Evolutionary conservation across 2,329 filamentous ascomycete species (phyloP).

Genomic region (Teratosphaeria zuluensis): DNA sequence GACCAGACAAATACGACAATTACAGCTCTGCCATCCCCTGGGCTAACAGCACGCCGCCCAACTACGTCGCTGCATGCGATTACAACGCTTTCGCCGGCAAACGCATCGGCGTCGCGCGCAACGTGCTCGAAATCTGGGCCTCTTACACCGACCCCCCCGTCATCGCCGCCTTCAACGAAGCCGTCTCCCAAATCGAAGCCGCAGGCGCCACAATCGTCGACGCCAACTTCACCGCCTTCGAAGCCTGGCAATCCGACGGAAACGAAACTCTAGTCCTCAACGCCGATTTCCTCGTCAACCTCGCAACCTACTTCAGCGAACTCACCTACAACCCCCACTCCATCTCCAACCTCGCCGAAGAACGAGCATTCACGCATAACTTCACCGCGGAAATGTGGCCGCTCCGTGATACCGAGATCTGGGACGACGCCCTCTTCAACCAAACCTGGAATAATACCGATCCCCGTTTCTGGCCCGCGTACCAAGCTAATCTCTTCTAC

Average conservation of each 20-base stretch:
- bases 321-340: conserved; percentile 50
- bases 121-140: conserved; percentile 38
- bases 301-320: conserved; percentile 47
- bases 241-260: conserved; percentile 32
- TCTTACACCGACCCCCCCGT: conserved; percentile 30
- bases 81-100: conserved; percentile 40
- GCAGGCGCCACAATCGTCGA: conserved; percentile 54
- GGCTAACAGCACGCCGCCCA: conserved; percentile 35
- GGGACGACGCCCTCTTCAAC: conserved; percentile 43
- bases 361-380: conserved; percentile 46
- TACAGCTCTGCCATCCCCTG: conserved; percentile 51
- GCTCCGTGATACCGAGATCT: conserved; percentile 46
- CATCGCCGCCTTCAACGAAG: conserved; percentile 47
- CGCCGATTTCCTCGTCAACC: conserved; percentile 50
- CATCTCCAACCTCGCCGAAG: conserved; percentile 42
- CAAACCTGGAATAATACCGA: conserved; percentile 48
- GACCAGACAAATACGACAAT: conserved; percentile 44
- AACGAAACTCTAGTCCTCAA: conserved; percentile 39
- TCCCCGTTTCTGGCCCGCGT: conserved; percentile 47
- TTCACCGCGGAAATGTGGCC: conserved; percentile 51
- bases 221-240: conserved; percentile 48
- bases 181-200: conserved; percentile 42
- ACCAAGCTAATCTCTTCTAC: conserved; percentile 43
- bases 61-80: conserved; percentile 52
- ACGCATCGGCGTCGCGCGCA: conserved; percentile 55